phyloP scores from a whole-genome alignment of 768 basidiomycete species.

The Candolleomyces eurysporus region DNA sequence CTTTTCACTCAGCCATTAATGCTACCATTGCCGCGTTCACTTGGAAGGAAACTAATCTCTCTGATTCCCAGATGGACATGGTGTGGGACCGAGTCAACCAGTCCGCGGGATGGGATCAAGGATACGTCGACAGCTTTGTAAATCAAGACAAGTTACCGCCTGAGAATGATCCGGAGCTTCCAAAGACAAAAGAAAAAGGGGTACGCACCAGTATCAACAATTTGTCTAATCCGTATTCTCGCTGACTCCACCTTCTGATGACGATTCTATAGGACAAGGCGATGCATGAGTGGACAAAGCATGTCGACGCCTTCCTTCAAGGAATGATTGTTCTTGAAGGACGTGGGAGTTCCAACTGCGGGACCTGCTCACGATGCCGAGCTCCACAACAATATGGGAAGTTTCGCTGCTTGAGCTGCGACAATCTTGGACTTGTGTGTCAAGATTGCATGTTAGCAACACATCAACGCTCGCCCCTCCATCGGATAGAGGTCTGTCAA shows the following conservation, averaged over 20 bases:
- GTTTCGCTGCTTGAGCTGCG: not conserved
- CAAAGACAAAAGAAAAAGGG: not conserved
- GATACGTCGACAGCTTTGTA: not conserved
- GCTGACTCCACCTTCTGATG: not conserved
- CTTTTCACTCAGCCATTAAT: too few relatives aligned
- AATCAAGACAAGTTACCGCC: not conserved
- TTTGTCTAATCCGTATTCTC: too few relatives aligned
- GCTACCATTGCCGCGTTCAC: too few relatives aligned
- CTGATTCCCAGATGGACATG: too few relatives aligned
- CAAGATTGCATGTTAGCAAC: not conserved
- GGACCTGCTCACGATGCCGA: not conserved
- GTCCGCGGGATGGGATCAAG: not conserved
- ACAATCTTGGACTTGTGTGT: not conserved
- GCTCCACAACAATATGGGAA: not conserved
- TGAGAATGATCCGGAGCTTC: not conserved
- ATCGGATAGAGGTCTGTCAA: not conserved
- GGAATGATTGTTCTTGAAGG: constrained; percentile 11
- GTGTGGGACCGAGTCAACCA: too few relatives aligned
- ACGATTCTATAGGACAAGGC: not conserved
- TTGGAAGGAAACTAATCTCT: too few relatives aligned
- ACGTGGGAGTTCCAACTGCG: not conserved
- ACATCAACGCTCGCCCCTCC: not conserved
- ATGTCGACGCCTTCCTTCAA: not conserved
- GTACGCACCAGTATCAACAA: too few relatives aligned
- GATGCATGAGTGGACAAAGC: not conserved